Base-by-base conservation (phyloP, 768 basidiomycete species). In the Aureoboletus auriporus region DNA sequence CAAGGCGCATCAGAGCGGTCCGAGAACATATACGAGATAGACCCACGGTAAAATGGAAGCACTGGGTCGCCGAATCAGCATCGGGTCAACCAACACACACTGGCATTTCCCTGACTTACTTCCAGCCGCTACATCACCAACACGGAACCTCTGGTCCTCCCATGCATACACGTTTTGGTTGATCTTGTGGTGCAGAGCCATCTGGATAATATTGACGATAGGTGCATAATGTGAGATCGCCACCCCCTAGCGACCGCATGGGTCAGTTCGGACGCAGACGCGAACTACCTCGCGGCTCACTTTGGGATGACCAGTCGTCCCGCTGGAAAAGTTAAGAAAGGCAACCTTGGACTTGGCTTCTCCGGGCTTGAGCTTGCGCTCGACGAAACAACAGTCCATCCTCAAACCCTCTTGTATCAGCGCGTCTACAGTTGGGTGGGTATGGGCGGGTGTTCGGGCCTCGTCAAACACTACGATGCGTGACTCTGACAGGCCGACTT, bases 311-410 rank as follows among this genome's bases (percentile, higher is more conserved):
- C 85, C 85, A 13, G 86, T 89, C 20, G 86, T 89, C 8, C 86
- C 86, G 52, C 85, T 86, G 1, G 86, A 88, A 55, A 89, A 85
- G 44, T 76, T 79, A 46, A 88, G 67, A 55, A 87, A 82, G 6
- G 87, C 86, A 12, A 88, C 50, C 38, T 79, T 76, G 11, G 70
- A 77, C 59, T 74, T 81, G 23, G 73, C 80, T 63, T 85, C 85
- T 8, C 83, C 86, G 10, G 73, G 71, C 23, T 58, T 55, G 36
- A 87, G 69, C 28, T 58, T 67, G 16, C 69, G 65, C 46, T 84
- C 78, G 26, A 62, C 59, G 56, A 78, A 84, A 47, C 55, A 61
- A 4, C 57, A 52, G 69, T 55, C 20, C 20, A 50, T 59, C 54
- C 49, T 56, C 58, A 59, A 57, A 8, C 75, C 65, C 50, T 46